Percentiles rank a stretch among this genome's conserved stretches.
These are phyloP conservation scores for Rhodotorula sp. DNA, from an alignment of 1,284 basidiomycete species.

Conservation along the genomic window DNA sequence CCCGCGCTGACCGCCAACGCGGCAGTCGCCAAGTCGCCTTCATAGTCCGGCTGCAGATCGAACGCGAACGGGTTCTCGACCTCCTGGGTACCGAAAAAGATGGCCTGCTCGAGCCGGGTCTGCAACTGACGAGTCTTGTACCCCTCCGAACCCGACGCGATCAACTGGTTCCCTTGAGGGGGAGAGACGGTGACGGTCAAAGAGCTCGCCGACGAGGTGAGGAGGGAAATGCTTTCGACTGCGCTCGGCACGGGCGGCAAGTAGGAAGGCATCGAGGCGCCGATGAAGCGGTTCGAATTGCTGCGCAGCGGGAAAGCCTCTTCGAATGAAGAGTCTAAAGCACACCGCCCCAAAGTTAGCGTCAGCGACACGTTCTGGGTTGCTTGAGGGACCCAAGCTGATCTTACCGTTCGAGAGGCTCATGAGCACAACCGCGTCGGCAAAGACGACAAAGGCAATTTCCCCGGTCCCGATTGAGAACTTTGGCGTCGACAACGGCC, in stretches of 20 bases:
- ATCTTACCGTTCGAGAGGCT: slow-evolving; percentile 42
- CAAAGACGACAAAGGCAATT: slow-evolving; percentile 51
- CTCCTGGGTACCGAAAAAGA: slow-evolving; percentile 70
- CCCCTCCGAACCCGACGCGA: slow-evolving; percentile 37
- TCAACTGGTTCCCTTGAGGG: slow-evolving; percentile 15
- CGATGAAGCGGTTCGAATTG: slow-evolving; percentile 47
- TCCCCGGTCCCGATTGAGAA: slow-evolving; percentile 45
- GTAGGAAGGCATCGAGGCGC: slow-evolving; percentile 40
- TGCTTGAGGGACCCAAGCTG: no score
- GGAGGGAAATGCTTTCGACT: slow-evolving; percentile 42
- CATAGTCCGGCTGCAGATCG: slow-evolving; percentile 72
- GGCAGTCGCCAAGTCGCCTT: slow-evolving; percentile 75
- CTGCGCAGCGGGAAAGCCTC: slow-evolving; percentile 49
- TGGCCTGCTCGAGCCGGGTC: slow-evolving; percentile 81
- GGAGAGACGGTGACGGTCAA: slow-evolving; percentile 40
- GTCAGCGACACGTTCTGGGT: no score
- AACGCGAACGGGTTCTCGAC: slow-evolving; percentile 82
- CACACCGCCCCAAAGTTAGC: no score
- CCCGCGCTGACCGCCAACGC: slow-evolving; percentile 73
- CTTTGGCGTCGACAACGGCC: slow-evolving; percentile 50
- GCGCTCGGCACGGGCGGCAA: slow-evolving; percentile 9
- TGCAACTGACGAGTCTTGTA: slow-evolving; percentile 60
- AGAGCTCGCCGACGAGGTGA: slow-evolving; percentile 46
- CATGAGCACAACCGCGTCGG: slow-evolving; percentile 49
- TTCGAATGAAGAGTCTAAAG: slow-evolving; percentile 43